phyloP scores from a whole-genome alignment of 805 yeast species.

The Teunomyces lycoperdinae region DNA sequence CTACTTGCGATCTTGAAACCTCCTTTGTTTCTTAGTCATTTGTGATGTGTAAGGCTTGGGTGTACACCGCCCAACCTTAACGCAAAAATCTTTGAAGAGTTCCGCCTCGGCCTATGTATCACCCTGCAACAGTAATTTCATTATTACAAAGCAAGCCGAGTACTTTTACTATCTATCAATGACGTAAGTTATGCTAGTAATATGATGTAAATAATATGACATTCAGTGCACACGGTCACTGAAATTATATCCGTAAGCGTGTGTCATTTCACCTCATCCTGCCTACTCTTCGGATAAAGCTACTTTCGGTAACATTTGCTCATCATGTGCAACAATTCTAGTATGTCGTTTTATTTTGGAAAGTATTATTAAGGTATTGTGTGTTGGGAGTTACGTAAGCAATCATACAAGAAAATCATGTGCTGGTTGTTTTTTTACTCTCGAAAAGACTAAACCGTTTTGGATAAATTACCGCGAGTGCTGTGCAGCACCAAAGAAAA shows the following conservation, averaged over 20 bases:
- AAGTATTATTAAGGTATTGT: not conserved
- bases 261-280: not conserved
- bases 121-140: not conserved
- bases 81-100: not conserved
- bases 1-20: slow-evolving; percentile 2
- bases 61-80: not conserved
- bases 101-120: not conserved
- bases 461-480: not conserved
- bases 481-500: not conserved
- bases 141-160: not conserved
- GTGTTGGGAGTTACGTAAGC: not conserved
- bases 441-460: not conserved
- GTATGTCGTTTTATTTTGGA: not conserved
- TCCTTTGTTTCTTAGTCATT: slow-evolving; percentile 1
- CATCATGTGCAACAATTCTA: not conserved
- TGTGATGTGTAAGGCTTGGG: not conserved
- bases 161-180: not conserved
- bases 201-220: not conserved
- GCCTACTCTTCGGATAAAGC: not conserved
- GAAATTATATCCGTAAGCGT: not conserved
- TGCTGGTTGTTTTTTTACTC: not conserved
- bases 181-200: not conserved
- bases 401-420: not conserved
- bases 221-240: not conserved
- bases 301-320: not conserved